Evolutionary conservation across 768 basidiomycete species (phyloP), one percentile per base, ranked within the genome.

Genomic region (Pholiota microspora): DNA sequence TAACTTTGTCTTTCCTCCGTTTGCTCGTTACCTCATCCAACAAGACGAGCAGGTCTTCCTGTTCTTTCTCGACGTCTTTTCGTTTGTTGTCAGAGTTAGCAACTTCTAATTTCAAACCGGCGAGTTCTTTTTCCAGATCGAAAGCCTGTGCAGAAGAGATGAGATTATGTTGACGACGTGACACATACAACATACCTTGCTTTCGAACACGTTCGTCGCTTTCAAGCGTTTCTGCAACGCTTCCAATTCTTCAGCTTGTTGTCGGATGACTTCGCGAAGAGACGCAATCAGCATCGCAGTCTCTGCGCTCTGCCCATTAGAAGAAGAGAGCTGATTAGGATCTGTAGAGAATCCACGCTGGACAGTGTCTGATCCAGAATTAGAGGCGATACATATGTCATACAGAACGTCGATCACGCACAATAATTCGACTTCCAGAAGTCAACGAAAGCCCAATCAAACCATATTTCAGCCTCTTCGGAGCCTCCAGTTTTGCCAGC

Each of bases 391-490:
- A 4, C 5, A 38, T 45, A 12, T 12, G 5, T 40, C 35, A 35
- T 4, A 16, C 25, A 45, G 16, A 24, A 21, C 7, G 12, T 5
- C 48, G 58, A 8, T 21, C 55, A 44, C 90, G 67, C 62, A 96
- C 96, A 92, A 65, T 94, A 97, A 65, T 96, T 95, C 44, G 92
- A 94, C 74, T 98, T 98, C 89, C 93, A 95, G 69, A 98, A 99
- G 70, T 99, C 97, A 5, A 97, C 85, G 71, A 98, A 98, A 0
- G 88, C 82, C 93, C 95, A 98, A 69, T 98, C 95, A 65, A 98
- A 91, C 97, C 97, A 98, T 34, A 97, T 79, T 70, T 94, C 93
- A 24, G 84, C 90, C 63, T 91, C 88, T 57, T 84, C 84, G 49
- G 75, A 73, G 31, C 61, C 62, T 46, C 75, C 73, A 8, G 67